phyloP scores from a whole-genome alignment of 2,329 filamentous ascomycete species.

The Arthroderma uncinatum region DNA sequence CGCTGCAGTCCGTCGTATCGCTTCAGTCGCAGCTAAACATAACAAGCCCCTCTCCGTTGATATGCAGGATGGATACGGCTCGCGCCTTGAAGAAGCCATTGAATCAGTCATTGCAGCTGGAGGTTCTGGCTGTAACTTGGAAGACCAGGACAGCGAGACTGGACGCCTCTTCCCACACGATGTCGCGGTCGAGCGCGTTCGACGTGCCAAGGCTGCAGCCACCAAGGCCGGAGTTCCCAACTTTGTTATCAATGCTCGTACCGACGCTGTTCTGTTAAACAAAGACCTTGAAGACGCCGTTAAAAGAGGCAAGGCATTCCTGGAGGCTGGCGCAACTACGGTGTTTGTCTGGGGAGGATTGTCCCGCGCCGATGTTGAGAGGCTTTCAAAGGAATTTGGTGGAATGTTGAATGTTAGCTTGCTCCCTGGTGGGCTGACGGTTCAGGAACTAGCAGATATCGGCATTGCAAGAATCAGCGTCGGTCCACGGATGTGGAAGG shows the following conservation, averaged over 20 bases:
- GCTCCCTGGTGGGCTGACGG: constrained; percentile 33
- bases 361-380: constrained; percentile 37
- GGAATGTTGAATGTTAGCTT: constrained; percentile 43
- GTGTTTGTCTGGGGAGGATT: constrained; percentile 52
- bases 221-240: constrained; percentile 40
- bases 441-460: constrained; percentile 36
- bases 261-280: constrained; percentile 41
- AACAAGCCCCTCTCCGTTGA: constrained; percentile 46
- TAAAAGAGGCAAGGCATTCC: constrained; percentile 44
- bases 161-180: constrained; percentile 32
- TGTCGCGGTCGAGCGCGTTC: constrained; percentile 41
- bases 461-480: constrained; percentile 48
- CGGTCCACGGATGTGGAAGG: constrained; percentile 39
- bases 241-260: constrained; percentile 49
- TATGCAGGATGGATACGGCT: constrained; percentile 50
- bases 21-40: constrained; percentile 31
- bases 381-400: constrained; percentile 39
- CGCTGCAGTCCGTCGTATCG: constrained; percentile 36
- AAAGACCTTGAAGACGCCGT: constrained; percentile 40
- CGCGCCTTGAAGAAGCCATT: constrained; percentile 37
- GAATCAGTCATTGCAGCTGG: constrained; percentile 39
- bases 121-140: constrained; percentile 49
- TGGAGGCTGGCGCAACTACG: constrained; percentile 48
- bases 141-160: constrained; percentile 39
- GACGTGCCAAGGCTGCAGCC: constrained; percentile 19